Percentiles rank a stretch among this genome's conserved stretches.
phyloP scores from a whole-genome alignment of 2,329 filamentous ascomycete genomes.

The Exophiala bonariae region DNA sequence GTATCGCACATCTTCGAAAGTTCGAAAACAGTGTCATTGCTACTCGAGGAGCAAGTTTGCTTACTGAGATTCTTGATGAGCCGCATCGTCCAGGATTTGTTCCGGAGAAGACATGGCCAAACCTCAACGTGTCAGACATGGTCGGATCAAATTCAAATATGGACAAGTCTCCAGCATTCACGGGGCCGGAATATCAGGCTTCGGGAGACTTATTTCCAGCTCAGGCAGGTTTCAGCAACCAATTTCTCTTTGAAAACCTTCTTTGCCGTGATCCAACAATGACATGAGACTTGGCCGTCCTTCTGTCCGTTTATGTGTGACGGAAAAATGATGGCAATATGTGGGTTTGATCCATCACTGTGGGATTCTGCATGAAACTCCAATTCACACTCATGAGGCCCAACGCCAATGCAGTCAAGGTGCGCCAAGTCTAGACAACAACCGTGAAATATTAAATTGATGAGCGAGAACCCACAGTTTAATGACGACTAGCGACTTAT shows the following conservation, averaged over 20 bases:
- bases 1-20: constrained; percentile 13
- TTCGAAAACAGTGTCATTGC: constrained; percentile 18
- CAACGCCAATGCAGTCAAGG: too few species aligned
- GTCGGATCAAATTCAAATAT: neutral
- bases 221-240: constrained; percentile 25
- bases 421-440: too few species aligned
- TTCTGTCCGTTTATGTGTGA: too few species aligned
- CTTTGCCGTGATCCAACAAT: neutral
- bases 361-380: too few species aligned
- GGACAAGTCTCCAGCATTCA: neutral
- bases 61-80: constrained; percentile 10
- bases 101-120: constrained; percentile 7
- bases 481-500: too few species aligned
- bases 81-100: neutral
- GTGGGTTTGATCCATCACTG: too few species aligned
- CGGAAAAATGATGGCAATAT: too few species aligned
- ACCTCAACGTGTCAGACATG: constrained; percentile 7
- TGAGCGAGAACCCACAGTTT: too few species aligned
- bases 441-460: too few species aligned
- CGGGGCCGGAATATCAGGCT: constrained; percentile 4
- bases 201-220: constrained; percentile 22
- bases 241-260: constrained; percentile 25
- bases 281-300: too few species aligned
- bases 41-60: constrained; percentile 13
- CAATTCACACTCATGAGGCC: too few species aligned